Base-by-base conservation (phyloP, 2,329 filamentous ascomycete species). In the Thelonectria olida region DNA sequence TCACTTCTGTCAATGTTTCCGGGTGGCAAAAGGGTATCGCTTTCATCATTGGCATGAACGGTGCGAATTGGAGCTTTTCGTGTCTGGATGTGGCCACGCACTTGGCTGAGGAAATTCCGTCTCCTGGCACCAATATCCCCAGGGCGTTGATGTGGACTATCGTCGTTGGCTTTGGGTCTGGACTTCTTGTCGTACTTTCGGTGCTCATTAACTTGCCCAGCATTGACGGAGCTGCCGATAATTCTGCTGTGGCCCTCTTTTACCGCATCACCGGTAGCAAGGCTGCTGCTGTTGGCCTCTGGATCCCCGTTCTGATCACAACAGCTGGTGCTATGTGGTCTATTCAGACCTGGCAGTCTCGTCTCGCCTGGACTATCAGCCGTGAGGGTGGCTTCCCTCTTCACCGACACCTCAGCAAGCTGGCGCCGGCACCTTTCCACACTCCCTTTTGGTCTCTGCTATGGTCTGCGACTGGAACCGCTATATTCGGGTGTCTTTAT, bases 1-100 rank as follows among this genome's bases (percentile, higher is more conserved):
- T 58, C 17, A 57, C 56, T 3, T 54, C 58, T 3, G 57, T 68
- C 34, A 74, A 74, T 34, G 47, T 66, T 0, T 64, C 66, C 1
- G 71, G 72, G 2, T 74, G 72, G 71, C 61, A 42, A 8, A 62
- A 71, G 9, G 72, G 72, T 7, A 57, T 74, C 27, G 72, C 72
- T 3, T 73, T 73, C 51, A 67, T 74, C 34, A 71, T 72, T 20
- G 72, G 72, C 13, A 67, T 74, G 52, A 71, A 69, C 27, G 71
- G 71, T 1, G 65, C 68, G 42, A 73, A 74, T 49, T 74, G 72
- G 72, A 72, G 70, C 50, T 71, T 73, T 19, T 73, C 68, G 1
- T 74, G 72, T 41, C 67, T 74, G 17, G 72, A 74, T 17, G 69
- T 72, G 10, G 65, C 67, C 12, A 70, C 70, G 1, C 71, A 74